Conservation (phyloP, 495 filamentous ascomycete genomes). For the Tuber microsphaerosporum region DNA sequence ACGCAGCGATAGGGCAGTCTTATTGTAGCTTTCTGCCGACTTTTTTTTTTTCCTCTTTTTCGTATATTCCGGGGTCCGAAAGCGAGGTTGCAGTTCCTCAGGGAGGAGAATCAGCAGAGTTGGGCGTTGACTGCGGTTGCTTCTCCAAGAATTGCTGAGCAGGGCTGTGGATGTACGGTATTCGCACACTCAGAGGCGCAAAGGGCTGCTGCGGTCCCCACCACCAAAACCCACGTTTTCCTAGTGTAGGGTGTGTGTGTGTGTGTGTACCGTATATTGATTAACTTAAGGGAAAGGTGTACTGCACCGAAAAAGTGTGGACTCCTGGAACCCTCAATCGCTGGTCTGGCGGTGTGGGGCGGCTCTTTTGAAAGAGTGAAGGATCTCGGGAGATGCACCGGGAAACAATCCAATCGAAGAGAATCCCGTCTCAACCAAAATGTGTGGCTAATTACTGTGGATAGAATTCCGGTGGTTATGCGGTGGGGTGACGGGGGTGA, state of each 20-base stretch:
- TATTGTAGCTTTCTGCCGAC: not conserved
- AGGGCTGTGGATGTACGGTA: not conserved
- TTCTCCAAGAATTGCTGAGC: not conserved
- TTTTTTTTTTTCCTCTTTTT: not conserved
- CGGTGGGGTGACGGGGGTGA: not conserved
- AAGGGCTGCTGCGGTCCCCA: constrained; percentile 2
- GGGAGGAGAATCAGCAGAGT: not conserved
- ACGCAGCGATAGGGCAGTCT: not conserved
- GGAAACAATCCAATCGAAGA: not conserved
- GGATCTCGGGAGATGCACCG: not conserved
- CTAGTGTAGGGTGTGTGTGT: not conserved
- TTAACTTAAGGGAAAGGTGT: not conserved
- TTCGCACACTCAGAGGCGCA: not conserved
- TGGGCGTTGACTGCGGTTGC: not conserved
- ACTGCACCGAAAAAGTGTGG: not conserved
- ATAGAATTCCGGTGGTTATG: not conserved
- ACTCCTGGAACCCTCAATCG: not conserved
- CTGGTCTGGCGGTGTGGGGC: not conserved
- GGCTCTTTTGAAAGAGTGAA: not conserved
- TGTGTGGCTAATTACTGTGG: not conserved
- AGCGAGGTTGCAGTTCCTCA: not conserved
- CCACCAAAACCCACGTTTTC: not conserved
- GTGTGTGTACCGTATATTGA: not conserved
- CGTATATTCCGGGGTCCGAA: not conserved
- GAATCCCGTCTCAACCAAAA: not conserved